phyloP scores from a whole-genome alignment of 345 rosid species.

The Adansonia digitata region DNA sequence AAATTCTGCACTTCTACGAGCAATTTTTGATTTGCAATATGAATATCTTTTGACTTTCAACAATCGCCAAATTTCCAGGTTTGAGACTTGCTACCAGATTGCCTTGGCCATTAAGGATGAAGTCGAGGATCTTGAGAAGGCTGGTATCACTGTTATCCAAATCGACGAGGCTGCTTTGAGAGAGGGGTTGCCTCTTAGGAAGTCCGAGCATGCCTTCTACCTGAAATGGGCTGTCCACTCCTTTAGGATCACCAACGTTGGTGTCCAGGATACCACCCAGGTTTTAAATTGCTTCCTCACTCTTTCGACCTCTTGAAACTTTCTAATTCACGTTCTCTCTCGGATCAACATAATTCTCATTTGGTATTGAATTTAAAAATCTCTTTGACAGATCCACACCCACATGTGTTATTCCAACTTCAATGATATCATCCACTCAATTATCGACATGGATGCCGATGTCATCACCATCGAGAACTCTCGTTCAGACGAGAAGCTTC shows the following conservation, averaged over 20 bases:
- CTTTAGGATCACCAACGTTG: conserved; percentile 91
- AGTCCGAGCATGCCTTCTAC: conserved; percentile 95
- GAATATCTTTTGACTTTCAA: not conserved
- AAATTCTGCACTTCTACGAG: not conserved
- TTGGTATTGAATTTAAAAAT: not conserved
- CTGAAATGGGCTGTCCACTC: conserved; percentile 99
- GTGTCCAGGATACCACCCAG: conserved; percentile 88
- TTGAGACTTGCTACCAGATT: conserved; percentile 91
- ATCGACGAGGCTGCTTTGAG: conserved; percentile 99
- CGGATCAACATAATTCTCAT: not conserved
- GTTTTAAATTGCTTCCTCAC: conserved; percentile 31
- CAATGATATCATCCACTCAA: conserved; percentile 96
- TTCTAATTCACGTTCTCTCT: not conserved
- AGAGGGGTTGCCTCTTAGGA: conserved; percentile 96
- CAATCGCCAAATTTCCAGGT: conserved; percentile 35
- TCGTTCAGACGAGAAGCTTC: conserved; percentile 94
- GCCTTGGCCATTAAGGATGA: conserved; percentile 98
- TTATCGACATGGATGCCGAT: conserved; percentile 95
- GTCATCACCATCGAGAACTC: conserved; percentile 99
- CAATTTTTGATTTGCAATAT: not conserved
- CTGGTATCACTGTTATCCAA: conserved; percentile 81
- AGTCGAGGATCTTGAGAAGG: conserved; percentile 96
- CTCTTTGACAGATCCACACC: conserved; percentile 68
- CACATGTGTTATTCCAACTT: conserved; percentile 99
- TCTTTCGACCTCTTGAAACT: not conserved